Percentiles rank a stretch among this genome's conserved stretches.
These are phyloP conservation scores for Nyssa sinensis DNA, from an alignment of 148 eudicot genomes.

Conservation along the genomic window DNA sequence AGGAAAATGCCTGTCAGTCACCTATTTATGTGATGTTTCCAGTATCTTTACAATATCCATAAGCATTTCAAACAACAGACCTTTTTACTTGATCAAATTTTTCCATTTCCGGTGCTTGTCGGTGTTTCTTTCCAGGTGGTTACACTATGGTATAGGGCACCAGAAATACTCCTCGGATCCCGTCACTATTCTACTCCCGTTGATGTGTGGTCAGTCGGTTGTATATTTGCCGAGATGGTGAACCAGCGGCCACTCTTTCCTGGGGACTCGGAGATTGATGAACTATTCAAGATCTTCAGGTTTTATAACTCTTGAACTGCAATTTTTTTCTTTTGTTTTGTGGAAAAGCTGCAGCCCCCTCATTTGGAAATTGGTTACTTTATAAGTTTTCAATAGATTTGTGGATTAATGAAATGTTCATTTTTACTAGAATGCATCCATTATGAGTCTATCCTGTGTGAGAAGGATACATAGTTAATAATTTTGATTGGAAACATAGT, in stretches of 20 bases:
- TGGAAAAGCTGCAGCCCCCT: background rate
- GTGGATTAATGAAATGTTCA: background rate
- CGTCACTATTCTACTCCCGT: constrained; percentile 95
- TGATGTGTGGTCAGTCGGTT: constrained; percentile 98
- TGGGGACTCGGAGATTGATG: constrained; percentile 91
- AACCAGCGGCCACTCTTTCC: constrained; percentile 85
- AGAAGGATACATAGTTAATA: background rate
- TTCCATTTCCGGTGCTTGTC: constrained; percentile 6
- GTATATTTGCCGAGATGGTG: constrained; percentile 99
- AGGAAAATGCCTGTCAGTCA: background rate
- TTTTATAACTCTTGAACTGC: constrained; percentile 13
- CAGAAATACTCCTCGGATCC: constrained; percentile 93
- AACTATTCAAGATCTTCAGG: constrained; percentile 89
- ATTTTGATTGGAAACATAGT: background rate
- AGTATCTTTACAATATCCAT: background rate
- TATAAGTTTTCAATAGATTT: background rate
- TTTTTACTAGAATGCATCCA: background rate
- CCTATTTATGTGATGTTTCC: background rate
- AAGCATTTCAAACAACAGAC: background rate
- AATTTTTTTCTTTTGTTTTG: background rate
- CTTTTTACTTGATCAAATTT: background rate
- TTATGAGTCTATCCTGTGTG: background rate
- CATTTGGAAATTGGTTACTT: background rate
- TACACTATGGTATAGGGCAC: constrained; percentile 98
- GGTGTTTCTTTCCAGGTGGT: constrained; percentile 64